Evolutionary conservation across 2,329 filamentous ascomycete genomes (phyloP).

Genomic region (Fusarium equiseti): DNA sequence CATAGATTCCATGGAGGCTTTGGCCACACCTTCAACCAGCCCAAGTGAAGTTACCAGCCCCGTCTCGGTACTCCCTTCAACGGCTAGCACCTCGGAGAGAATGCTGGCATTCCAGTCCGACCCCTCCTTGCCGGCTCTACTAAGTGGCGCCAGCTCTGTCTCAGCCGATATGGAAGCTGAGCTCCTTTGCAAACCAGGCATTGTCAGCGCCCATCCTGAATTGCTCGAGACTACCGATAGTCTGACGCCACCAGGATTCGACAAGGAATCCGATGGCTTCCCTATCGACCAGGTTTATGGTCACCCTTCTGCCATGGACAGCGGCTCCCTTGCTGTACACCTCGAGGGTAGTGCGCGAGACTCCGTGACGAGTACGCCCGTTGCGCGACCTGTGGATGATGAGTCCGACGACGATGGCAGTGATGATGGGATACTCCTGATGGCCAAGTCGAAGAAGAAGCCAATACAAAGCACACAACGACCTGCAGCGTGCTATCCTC

Average conservation of each 20-base stretch:
- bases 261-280: conserved; percentile 62
- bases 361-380: conserved; percentile 46
- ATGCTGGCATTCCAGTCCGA: conserved; percentile 71
- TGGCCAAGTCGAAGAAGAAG: conserved; percentile 65
- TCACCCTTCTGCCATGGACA: conserved; percentile 51
- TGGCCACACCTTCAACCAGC: conserved; percentile 66
- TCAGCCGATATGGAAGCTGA: conserved; percentile 73
- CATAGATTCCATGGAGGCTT: conserved; percentile 62
- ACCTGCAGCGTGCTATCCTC: conserved; percentile 53
- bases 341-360: conserved; percentile 40
- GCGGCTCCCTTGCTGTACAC: conserved; percentile 50
- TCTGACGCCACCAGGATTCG: conserved; percentile 64
- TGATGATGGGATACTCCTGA: conserved; percentile 67
- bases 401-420: conserved; percentile 65
- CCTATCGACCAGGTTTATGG: conserved; percentile 58
- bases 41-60: conserved; percentile 67
- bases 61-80: conserved; percentile 56
- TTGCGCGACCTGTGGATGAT: conserved; percentile 51
- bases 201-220: conserved; percentile 57
- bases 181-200: conserved; percentile 64
- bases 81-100: conserved; percentile 59
- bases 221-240: conserved; percentile 66
- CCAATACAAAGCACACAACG: conserved; percentile 39
- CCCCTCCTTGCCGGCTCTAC: conserved; percentile 71
- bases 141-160: conserved; percentile 73